phyloP scores from a whole-genome alignment of 75 land plant genomes.

The Cunninghamia lanceolata region DNA sequence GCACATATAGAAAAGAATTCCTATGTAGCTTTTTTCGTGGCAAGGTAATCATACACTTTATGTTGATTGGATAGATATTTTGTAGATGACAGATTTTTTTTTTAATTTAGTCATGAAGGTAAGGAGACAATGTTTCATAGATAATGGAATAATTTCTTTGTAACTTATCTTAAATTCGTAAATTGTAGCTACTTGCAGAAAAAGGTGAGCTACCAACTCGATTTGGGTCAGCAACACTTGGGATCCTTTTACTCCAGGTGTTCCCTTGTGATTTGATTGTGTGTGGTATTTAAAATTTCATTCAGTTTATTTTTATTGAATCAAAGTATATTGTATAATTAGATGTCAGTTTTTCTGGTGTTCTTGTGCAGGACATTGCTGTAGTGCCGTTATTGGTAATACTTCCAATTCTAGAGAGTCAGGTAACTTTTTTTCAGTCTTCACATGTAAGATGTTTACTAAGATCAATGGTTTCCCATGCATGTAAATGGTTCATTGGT shows the following conservation, averaged over 20 bases:
- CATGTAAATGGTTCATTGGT: not conserved
- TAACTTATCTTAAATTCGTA: slow-evolving; percentile 8
- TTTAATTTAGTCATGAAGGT: not conserved
- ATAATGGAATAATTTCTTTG: not conserved
- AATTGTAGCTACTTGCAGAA: slow-evolving; percentile 81
- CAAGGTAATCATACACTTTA: not conserved
- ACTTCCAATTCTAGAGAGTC: slow-evolving; percentile 90
- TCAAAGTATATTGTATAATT: slow-evolving; percentile 15
- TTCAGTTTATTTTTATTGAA: slow-evolving; percentile 1
- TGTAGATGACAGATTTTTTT: not conserved
- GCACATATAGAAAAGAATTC: not conserved
- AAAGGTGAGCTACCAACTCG: slow-evolving; percentile 94
- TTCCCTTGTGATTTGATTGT: not conserved
- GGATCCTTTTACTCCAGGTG: slow-evolving; percentile 80
- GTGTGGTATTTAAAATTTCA: not conserved
- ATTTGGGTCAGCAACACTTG: slow-evolving; percentile 85
- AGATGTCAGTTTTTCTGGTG: slow-evolving; percentile 14
- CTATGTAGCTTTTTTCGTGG: not conserved
- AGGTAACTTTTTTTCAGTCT: slow-evolving; percentile 39
- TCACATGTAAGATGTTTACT: not conserved
- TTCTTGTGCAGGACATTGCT: slow-evolving; percentile 82
- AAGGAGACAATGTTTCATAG: not conserved
- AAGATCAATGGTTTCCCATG: not conserved
- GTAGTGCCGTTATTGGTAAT: slow-evolving; percentile 95
- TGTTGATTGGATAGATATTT: not conserved